Conservation (phyloP, 2,329 filamentous ascomycete species). For the Claviceps purpurea region DNA sequence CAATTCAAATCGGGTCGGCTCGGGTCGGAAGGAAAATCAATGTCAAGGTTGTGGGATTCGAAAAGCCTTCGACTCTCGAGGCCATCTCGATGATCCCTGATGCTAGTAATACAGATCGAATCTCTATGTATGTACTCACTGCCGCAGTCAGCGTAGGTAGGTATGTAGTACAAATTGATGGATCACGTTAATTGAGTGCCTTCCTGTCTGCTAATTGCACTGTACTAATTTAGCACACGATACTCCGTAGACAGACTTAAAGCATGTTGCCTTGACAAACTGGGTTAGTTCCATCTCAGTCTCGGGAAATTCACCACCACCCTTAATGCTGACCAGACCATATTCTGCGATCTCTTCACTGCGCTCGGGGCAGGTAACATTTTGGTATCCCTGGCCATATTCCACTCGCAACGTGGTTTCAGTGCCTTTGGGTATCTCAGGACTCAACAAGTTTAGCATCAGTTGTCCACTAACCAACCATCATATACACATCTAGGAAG, state of each 20-base stretch:
- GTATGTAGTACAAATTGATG: too few relatives aligned
- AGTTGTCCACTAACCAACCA: not conserved
- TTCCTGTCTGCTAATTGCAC: too few relatives aligned
- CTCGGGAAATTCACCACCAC: not conserved
- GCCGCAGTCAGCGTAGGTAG: too few relatives aligned
- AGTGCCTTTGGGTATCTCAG: not conserved
- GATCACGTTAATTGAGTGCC: too few relatives aligned
- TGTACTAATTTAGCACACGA: too few relatives aligned
- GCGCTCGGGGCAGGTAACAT: not conserved
- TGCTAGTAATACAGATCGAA: too few relatives aligned
- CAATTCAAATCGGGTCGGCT: not conserved
- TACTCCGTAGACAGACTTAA: too few relatives aligned
- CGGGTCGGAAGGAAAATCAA: too few relatives aligned
- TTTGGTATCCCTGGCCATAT: not conserved
- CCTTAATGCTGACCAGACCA: not conserved
- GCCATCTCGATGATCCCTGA: too few relatives aligned
- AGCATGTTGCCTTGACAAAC: not conserved
- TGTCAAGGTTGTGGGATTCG: too few relatives aligned
- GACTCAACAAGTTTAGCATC: not conserved
- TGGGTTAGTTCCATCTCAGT: not conserved
- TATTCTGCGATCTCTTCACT: not conserved
- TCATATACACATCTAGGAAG: not conserved
- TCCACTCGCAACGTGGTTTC: not conserved
- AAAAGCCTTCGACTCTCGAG: too few relatives aligned
- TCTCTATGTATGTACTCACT: too few relatives aligned